Conservation (phyloP, 2,329 filamentous ascomycete species). For the Phialophora verrucosa region DNA sequence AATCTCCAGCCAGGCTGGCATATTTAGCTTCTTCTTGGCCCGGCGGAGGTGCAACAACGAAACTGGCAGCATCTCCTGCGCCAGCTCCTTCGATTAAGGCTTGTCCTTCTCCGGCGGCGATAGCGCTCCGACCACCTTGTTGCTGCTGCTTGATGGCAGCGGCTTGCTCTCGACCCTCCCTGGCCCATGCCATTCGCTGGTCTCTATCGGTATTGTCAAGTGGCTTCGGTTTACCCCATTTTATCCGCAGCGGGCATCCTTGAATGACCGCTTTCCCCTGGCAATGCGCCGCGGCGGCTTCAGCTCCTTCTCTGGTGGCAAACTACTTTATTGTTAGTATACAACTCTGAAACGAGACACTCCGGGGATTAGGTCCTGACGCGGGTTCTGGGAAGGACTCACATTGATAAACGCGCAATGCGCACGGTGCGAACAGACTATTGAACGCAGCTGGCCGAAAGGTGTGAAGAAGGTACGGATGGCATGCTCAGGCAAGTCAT, state of each 20-base stretch:
- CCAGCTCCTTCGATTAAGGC: conserved; percentile 52
- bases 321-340: conserved; percentile 56
- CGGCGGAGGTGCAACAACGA: conserved; percentile 75
- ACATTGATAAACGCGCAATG: conserved; percentile 93
- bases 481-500: conserved; percentile 91
- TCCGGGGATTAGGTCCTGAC: not conserved
- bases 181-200: conserved; percentile 77
- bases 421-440: conserved; percentile 95
- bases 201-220: conserved; percentile 91
- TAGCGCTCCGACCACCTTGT: conserved; percentile 37
- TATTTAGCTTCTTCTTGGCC: conserved; percentile 80
- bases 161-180: conserved; percentile 71
- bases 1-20: conserved; percentile 83
- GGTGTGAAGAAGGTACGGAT: conserved; percentile 87
- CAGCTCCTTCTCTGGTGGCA: conserved; percentile 79
- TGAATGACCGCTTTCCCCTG: conserved; percentile 88
- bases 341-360: not conserved
- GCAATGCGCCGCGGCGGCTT: conserved; percentile 81
- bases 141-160: conserved; percentile 53
- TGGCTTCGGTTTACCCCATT: conserved; percentile 92
- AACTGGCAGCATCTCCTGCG: conserved; percentile 44
- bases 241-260: conserved; percentile 85
- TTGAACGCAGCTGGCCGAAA: conserved; percentile 86
- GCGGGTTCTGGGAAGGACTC: not conserved
- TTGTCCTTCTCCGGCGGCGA: conserved; percentile 41